These are phyloP conservation scores for Solanum ahanhuiri DNA, from an alignment of 257 asterid genomes.

Conservation along the genomic window DNA sequence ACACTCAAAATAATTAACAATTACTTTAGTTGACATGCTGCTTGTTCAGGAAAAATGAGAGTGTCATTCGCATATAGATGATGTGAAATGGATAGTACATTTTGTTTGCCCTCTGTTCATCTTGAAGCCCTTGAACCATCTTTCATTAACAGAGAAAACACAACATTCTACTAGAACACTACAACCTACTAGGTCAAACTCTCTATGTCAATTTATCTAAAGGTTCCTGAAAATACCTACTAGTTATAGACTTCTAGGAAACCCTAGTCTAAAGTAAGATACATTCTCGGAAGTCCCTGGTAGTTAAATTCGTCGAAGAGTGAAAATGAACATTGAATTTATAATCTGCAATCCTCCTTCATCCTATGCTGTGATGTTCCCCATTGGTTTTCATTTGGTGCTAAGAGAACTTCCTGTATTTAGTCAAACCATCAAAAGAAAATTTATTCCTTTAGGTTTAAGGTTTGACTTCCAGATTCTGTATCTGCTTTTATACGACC, in stretches of 20 bases:
- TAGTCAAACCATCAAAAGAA: neutral
- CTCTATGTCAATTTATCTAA: neutral
- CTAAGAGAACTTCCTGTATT: neutral
- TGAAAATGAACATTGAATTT: neutral
- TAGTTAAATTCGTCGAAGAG: neutral
- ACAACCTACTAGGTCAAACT: neutral
- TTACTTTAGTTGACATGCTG: neutral
- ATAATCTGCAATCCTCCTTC: neutral
- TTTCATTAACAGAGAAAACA: neutral
- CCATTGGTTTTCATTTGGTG: neutral
- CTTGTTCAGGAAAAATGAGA: neutral
- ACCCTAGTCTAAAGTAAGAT: neutral
- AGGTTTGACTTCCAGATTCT: neutral
- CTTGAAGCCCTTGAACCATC: neutral
- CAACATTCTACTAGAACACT: neutral
- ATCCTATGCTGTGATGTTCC: neutral
- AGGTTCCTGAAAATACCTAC: neutral
- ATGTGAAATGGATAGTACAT: neutral
- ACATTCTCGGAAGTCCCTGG: neutral
- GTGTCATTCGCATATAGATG: neutral
- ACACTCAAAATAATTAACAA: neutral
- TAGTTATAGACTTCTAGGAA: neutral
- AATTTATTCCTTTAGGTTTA: neutral
- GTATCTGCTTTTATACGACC: neutral
- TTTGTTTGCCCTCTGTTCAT: neutral